Evolutionary conservation across 352 stramenopile genomes (phyloP).

Genomic region (Plasmopara viticola): DNA sequence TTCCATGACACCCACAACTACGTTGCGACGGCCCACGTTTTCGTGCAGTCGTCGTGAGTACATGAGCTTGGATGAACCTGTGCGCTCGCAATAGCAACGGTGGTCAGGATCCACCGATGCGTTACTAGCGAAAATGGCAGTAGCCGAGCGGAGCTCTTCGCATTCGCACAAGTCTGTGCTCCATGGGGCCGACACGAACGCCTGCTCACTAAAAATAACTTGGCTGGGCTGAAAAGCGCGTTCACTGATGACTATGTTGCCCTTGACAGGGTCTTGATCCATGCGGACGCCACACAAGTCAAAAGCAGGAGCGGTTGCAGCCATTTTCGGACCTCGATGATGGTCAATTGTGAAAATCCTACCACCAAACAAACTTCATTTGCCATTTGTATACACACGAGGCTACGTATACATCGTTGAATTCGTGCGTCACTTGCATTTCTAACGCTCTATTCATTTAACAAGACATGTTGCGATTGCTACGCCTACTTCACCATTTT

Average conservation of each 20-base stretch:
- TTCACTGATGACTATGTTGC: too few relatives aligned
- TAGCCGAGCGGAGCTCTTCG: slow-evolving; percentile 35
- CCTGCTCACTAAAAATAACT: slow-evolving; percentile 56
- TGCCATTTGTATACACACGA: slow-evolving; percentile 2
- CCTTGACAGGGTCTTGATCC: too few relatives aligned
- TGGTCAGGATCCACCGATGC: slow-evolving; percentile 12
- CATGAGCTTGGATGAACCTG: slow-evolving; percentile 23
- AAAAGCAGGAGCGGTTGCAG: too few relatives aligned
- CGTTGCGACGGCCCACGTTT: slow-evolving; percentile 35
- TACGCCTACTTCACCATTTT: slow-evolving; percentile 5
- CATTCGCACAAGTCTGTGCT: slow-evolving; percentile 57
- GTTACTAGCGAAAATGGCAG: slow-evolving; percentile 11
- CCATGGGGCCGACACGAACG: slow-evolving; percentile 68
- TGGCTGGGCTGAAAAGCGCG: too few relatives aligned
- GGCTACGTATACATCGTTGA: slow-evolving; percentile 42
- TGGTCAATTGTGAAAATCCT: too few relatives aligned
- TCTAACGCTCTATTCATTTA: slow-evolving; percentile 36
- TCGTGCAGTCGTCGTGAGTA: slow-evolving; percentile 41
- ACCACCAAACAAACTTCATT: too few relatives aligned
- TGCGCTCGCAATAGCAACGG: slow-evolving; percentile 35
- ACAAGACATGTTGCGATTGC: slow-evolving; percentile 13
- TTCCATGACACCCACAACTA: slow-evolving; percentile 50
- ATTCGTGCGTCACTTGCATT: slow-evolving; percentile 24
- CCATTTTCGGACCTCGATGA: too few relatives aligned
- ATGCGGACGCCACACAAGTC: too few relatives aligned